phyloP scores from a whole-genome alignment of 805 yeast genomes.

The Kuraishia floccosa region DNA sequence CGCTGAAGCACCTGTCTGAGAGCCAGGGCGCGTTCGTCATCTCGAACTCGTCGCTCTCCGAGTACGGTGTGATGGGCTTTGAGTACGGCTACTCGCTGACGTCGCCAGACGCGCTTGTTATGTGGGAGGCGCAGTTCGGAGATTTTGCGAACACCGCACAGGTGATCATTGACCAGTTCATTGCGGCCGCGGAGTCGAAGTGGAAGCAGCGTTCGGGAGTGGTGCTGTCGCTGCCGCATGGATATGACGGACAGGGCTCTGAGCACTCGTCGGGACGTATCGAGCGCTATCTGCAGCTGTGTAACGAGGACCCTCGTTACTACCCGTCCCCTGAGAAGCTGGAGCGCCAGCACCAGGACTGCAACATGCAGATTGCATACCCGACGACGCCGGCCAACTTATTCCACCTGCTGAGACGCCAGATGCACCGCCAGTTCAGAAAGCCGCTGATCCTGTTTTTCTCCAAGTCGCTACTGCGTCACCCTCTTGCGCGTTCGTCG shows the following conservation, averaged over 20 bases:
- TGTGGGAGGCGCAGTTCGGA: slow-evolving; percentile 99
- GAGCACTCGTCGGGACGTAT: slow-evolving; percentile 98
- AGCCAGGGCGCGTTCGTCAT: slow-evolving; percentile 81
- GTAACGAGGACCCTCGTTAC: slow-evolving; percentile 89
- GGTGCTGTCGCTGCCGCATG: slow-evolving; percentile 93
- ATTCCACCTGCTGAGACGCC: slow-evolving; percentile 96
- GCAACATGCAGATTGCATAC: slow-evolving; percentile 95
- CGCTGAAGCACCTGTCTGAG: slow-evolving; percentile 69
- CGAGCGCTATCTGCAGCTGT: slow-evolving; percentile 91
- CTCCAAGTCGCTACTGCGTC: slow-evolving; percentile 91
- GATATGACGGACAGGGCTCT: slow-evolving; percentile 99
- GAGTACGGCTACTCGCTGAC: slow-evolving; percentile 98
- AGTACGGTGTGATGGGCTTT: slow-evolving; percentile 98
- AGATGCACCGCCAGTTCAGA: slow-evolving; percentile 98
- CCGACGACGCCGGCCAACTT: slow-evolving; percentile 96
- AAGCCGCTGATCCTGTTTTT: slow-evolving; percentile 79
- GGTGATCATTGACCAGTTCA: slow-evolving; percentile 92
- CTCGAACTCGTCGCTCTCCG: slow-evolving; percentile 92
- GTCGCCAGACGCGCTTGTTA: slow-evolving; percentile 91
- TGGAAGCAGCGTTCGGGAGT: slow-evolving; percentile 99
- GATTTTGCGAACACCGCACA: slow-evolving; percentile 99
- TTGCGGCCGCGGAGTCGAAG: slow-evolving; percentile 93
- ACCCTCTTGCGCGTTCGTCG: slow-evolving; percentile 89
- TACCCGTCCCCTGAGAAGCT: slow-evolving; percentile 88
- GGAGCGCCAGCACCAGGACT: slow-evolving; percentile 96